Conservation (phyloP, 805 yeast genomes). For the Phaffomyces thermotolerans region DNA sequence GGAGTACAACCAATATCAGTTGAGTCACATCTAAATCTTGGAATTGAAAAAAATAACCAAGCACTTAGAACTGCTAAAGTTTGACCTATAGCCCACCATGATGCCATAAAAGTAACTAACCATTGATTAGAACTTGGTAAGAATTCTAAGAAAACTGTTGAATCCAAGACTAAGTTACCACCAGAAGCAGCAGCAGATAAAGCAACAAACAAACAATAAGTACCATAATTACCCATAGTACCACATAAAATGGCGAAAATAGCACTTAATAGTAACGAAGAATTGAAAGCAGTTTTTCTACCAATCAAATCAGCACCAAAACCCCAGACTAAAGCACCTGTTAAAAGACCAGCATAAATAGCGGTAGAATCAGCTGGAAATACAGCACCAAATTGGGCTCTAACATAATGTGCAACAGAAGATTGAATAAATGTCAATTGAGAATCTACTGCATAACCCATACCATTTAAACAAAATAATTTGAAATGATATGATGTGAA, state of each 20-base stretch:
- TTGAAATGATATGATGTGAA: slow-evolving; percentile 47
- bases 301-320: slow-evolving; percentile 46
- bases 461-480: slow-evolving; percentile 40
- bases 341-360: slow-evolving; percentile 39
- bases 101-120: slow-evolving; percentile 42
- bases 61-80: slow-evolving; percentile 39
- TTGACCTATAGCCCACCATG: slow-evolving; percentile 55
- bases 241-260: slow-evolving; percentile 42
- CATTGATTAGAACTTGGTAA: slow-evolving; percentile 43
- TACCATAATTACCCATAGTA: slow-evolving; percentile 39
- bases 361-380: slow-evolving; percentile 38
- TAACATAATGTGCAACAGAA: slow-evolving; percentile 36
- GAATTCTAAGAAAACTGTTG: slow-evolving; percentile 41
- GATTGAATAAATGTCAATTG: slow-evolving; percentile 40
- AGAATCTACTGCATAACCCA: slow-evolving; percentile 45
- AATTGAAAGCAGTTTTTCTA: slow-evolving; percentile 40
- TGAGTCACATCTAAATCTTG: slow-evolving; percentile 41
- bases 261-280: slow-evolving; percentile 37
- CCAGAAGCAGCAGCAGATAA: slow-evolving; percentile 41
- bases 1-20: slow-evolving; percentile 32
- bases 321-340: slow-evolving; percentile 46
- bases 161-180: slow-evolving; percentile 46
- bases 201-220: slow-evolving; percentile 40
- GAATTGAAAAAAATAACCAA: slow-evolving; percentile 39
- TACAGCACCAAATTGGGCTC: slow-evolving; percentile 36